Evolutionary conservation across 371 early-diverging fungal genomes (phyloP).

Genomic region (Circinella minor): DNA sequence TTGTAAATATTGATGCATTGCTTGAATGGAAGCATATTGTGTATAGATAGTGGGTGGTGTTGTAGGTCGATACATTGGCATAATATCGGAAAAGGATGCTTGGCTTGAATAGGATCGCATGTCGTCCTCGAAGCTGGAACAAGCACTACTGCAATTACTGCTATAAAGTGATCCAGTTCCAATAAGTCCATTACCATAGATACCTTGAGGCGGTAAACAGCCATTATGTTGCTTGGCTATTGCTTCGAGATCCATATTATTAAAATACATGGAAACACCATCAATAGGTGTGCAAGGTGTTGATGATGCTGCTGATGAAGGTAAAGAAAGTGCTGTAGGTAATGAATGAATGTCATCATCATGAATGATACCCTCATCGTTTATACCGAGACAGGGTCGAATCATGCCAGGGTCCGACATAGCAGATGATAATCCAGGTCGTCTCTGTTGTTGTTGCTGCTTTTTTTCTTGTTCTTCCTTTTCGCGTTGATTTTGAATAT

Average conservation of each 20-base stretch:
- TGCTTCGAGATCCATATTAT: slow-evolving; percentile 4
- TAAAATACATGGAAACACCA: background rate
- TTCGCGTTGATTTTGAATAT: slow-evolving; percentile 24
- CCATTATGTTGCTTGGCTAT: background rate
- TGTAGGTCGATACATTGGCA: slow-evolving; percentile 5
- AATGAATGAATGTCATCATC: background rate
- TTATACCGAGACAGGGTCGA: background rate
- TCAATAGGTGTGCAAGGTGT: background rate
- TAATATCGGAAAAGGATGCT: slow-evolving; percentile 5
- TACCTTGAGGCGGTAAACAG: background rate
- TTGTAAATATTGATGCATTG: slow-evolving; percentile 7
- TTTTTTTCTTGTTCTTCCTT: slow-evolving; percentile 20
- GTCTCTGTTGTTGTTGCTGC: slow-evolving; percentile 11
- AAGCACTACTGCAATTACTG: background rate
- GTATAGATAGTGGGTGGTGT: background rate
- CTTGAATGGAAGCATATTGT: slow-evolving; percentile 4
- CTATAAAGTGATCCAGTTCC: background rate
- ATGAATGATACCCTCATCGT: background rate
- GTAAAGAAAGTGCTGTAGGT: background rate
- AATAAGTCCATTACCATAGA: background rate
- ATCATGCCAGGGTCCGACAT: slow-evolving; percentile 1
- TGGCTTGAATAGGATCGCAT: slow-evolving; percentile 5
- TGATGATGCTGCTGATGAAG: background rate
- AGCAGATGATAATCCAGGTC: background rate
- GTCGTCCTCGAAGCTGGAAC: background rate